These are phyloP conservation scores for Neurospora sp. DNA, from an alignment of 2,329 filamentous ascomycete species.

Conservation along the genomic window DNA sequence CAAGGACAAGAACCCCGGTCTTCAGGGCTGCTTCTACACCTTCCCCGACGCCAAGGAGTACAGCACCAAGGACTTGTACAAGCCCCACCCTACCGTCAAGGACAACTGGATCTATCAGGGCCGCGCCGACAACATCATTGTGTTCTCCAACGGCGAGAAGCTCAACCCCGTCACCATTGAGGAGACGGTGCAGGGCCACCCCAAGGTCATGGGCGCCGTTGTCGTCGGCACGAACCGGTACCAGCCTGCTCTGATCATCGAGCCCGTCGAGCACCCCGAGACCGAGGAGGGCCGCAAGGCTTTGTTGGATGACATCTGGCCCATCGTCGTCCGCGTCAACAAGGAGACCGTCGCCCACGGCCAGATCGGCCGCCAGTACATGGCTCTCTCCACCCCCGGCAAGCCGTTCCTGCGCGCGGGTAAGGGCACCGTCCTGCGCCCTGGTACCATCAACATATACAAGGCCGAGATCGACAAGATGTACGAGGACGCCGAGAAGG, in stretches of 20 bases:
- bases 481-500: conserved; percentile 21
- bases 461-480: conserved; percentile 31
- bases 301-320: conserved; percentile 35
- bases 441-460: conserved; percentile 29
- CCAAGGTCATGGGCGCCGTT: conserved; percentile 29
- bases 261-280: conserved; percentile 26
- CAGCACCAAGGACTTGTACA: conserved; percentile 34
- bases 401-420: conserved; percentile 34
- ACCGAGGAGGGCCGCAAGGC: conserved; percentile 17
- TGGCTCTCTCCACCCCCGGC: conserved; percentile 27
- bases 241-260: conserved; percentile 37
- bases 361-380: conserved; percentile 30
- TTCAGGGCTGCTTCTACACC: conserved; percentile 29
- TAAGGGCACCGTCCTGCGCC: conserved; percentile 37
- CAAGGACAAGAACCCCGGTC: conserved; percentile 25
- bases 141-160: conserved; percentile 41
- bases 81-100: conserved; percentile 26
- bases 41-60: conserved; percentile 31
- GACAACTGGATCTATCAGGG: conserved; percentile 27
- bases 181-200: conserved; percentile 27
- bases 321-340: conserved; percentile 31
- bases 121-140: conserved; percentile 36
- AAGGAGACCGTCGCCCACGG: conserved; percentile 34
- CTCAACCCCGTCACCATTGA: conserved; percentile 38
- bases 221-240: conserved; percentile 36